Evolutionary conservation across 176 grass and related monocot genomes (phyloP).

Genomic region (Stipa capillata): DNA sequence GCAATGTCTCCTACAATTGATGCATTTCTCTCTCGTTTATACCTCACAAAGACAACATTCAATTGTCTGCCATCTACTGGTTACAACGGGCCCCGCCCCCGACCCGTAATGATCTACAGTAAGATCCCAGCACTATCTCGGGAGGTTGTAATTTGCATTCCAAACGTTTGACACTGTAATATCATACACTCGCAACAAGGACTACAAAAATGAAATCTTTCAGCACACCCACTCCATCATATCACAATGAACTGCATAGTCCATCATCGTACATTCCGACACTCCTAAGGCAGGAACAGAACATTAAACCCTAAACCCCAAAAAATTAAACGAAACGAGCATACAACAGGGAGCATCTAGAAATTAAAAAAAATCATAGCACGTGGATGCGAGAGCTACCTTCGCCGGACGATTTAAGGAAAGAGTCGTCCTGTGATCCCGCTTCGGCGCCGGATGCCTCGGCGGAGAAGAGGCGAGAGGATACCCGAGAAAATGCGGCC

Average conservation of each 20-base stretch:
- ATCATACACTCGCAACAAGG: not conserved
- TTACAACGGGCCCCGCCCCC: too few species aligned
- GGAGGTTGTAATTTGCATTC: too few species aligned
- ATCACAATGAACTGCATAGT: too few species aligned
- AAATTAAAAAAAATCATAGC: not conserved
- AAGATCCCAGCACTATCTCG: not conserved
- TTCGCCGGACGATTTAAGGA: slow-evolving; percentile 22
- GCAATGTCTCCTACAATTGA: not conserved
- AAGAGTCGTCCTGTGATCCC: slow-evolving; percentile 25
- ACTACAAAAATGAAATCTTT: not conserved
- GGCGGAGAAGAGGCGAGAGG: slow-evolving; percentile 23
- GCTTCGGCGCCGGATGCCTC: slow-evolving; percentile 22
- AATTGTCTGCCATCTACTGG: not conserved
- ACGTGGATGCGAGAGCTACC: slow-evolving; percentile 15
- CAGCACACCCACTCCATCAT: too few species aligned
- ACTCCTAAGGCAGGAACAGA: not conserved
- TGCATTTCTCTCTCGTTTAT: not conserved
- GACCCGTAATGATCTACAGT: not conserved
- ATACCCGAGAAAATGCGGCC: not conserved
- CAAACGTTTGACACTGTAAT: not conserved
- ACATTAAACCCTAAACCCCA: slow-evolving; percentile 32
- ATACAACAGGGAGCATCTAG: not conserved
- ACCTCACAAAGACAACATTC: not conserved
- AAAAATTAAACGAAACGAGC: not conserved
- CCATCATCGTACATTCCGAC: not conserved